Conservation (phyloP, 2,329 filamentous ascomycete genomes). For the Camptophora hylomeconis region DNA sequence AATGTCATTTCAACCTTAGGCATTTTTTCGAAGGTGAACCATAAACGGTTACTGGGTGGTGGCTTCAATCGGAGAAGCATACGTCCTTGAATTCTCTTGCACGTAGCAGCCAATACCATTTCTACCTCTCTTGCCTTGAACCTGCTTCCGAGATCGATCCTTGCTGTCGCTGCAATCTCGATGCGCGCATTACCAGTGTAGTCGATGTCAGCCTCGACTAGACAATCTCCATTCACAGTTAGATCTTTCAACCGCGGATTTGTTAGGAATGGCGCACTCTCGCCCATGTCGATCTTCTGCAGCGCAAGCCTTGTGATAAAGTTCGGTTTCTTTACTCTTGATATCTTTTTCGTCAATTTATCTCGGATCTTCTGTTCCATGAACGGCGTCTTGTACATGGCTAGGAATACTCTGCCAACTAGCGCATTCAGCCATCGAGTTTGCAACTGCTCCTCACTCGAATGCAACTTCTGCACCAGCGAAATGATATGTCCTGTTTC, state of each 20-base stretch:
- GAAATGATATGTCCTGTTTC: slow-evolving; percentile 78
- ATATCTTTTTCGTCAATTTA: slow-evolving; percentile 93
- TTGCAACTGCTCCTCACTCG: slow-evolving; percentile 79
- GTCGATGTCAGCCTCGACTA: slow-evolving; percentile 72
- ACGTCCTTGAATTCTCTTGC: slow-evolving; percentile 78
- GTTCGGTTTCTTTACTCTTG: slow-evolving; percentile 78
- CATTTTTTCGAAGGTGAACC: slow-evolving; percentile 88
- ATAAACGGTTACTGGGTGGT: slow-evolving; percentile 88
- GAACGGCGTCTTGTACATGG: slow-evolving; percentile 71
- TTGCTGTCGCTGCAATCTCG: slow-evolving; percentile 83
- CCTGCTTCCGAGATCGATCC: slow-evolving; percentile 74
- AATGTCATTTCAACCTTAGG: slow-evolving; percentile 90
- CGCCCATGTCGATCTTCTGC: slow-evolving; percentile 71
- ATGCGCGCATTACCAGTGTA: slow-evolving; percentile 84
- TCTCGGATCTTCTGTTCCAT: slow-evolving; percentile 65
- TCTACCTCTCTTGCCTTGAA: slow-evolving; percentile 89
- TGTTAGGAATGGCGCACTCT: slow-evolving; percentile 75
- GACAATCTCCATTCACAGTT: slow-evolving; percentile 80
- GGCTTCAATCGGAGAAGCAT: slow-evolving; percentile 79
- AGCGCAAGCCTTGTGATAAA: slow-evolving; percentile 81
- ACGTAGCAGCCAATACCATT: slow-evolving; percentile 69
- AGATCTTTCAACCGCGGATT: slow-evolving; percentile 80
- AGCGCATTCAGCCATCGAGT: slow-evolving; percentile 90
- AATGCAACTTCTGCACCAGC: slow-evolving; percentile 79
- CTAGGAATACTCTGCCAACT: slow-evolving; percentile 76